A percentile compares a stretch with the other conserved stretches of the same genome.
Evolutionary conservation across 139 green algal species (phyloP).

Genomic region (Trebouxia sp.): DNA sequence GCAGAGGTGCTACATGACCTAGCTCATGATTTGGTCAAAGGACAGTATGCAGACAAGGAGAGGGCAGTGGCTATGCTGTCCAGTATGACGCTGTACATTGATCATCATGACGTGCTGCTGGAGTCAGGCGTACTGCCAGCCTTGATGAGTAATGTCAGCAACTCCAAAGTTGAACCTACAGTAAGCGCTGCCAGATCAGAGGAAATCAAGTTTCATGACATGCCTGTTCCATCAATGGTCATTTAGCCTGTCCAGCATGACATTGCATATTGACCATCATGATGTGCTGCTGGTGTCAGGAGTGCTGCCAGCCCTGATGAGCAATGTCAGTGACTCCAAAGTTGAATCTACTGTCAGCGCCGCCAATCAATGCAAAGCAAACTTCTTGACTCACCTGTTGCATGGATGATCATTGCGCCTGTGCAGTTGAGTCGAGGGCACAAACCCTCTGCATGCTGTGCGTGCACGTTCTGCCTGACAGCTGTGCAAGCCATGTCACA

Average conservation of each 20-base stretch:
- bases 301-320: conserved; percentile 31
- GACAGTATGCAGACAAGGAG: conserved; percentile 28
- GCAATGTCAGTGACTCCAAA: conserved; percentile 8
- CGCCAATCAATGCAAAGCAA: too few species aligned
- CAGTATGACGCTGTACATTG: conserved; percentile 36
- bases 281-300: conserved; percentile 25
- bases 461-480: too few species aligned
- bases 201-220: neutral
- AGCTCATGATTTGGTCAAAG: conserved; percentile 23
- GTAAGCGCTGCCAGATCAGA: neutral
- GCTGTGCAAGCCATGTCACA: too few species aligned
- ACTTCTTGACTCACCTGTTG: too few species aligned
- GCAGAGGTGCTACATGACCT: conserved; percentile 30
- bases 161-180: conserved; percentile 15
- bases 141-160: conserved; percentile 23
- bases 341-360: conserved; percentile 5
- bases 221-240: neutral
- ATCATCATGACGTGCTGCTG: conserved; percentile 34
- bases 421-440: too few species aligned
- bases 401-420: too few species aligned
- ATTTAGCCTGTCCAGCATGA: too few species aligned
- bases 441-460: too few species aligned
- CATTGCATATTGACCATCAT: conserved; percentile 38
- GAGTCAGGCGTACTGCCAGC: conserved; percentile 27
- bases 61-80: conserved; percentile 35